Percentiles rank a stretch among this genome's conserved stretches.
Conservation (phyloP, 2,329 filamentous ascomycete species). For the Fusarium austroafricanum region DNA sequence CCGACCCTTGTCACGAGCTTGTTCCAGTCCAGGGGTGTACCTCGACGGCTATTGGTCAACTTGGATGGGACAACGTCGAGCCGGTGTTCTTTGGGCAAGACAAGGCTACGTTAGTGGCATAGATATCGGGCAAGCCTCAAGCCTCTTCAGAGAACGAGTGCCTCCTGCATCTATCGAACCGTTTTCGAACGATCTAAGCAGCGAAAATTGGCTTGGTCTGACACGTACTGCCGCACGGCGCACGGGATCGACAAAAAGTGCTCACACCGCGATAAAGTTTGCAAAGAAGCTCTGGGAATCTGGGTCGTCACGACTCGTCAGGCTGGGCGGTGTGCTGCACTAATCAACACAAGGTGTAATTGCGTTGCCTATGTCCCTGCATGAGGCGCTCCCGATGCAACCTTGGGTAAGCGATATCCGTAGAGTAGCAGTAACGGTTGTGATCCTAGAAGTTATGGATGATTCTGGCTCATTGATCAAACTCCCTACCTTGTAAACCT, state of each 20-base stretch:
- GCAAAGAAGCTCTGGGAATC: constrained; percentile 6
- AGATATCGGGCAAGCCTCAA: constrained; percentile 17
- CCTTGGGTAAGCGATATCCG: constrained; percentile 11
- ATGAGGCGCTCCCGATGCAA: constrained; percentile 30
- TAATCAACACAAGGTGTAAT: constrained; percentile 15
- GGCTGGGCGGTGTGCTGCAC: constrained; percentile 30
- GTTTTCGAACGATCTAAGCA: constrained; percentile 28
- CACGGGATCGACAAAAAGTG: constrained; percentile 26
- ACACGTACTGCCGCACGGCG: constrained; percentile 16
- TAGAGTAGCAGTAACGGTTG: constrained; percentile 8
- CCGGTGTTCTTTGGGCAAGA: constrained; percentile 28
- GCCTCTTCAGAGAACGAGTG: constrained; percentile 31
- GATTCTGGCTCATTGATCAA: constrained; percentile 5
- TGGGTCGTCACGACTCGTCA: not conserved
- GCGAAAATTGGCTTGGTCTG: constrained; percentile 21
- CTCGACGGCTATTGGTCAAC: constrained; percentile 44
- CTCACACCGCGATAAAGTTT: constrained; percentile 24
- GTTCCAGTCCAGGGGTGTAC: constrained; percentile 44
- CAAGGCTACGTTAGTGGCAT: constrained; percentile 29
- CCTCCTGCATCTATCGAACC: constrained; percentile 32
- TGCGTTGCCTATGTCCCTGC: constrained; percentile 32
- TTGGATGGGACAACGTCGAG: constrained; percentile 28
- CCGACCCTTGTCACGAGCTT: constrained; percentile 45
- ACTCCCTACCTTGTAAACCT: constrained; percentile 7
- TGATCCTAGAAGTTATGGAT: not conserved